phyloP scores from a whole-genome alignment of 169 alveolate species.

The Amoebophrya sp. region DNA sequence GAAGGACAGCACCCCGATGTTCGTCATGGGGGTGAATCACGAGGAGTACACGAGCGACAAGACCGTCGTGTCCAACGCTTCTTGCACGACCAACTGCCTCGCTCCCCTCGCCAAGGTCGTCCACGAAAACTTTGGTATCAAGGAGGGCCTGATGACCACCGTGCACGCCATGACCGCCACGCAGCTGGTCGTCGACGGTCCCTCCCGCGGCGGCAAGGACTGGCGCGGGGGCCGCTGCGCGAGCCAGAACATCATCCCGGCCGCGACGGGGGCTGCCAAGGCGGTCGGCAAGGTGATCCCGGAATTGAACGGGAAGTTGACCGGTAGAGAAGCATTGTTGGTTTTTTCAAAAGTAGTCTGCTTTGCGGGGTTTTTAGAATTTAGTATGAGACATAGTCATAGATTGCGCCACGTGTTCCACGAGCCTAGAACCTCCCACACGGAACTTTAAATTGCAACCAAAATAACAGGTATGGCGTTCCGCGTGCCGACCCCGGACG shows the following conservation, averaged over 20 bases:
- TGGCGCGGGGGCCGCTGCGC: slow-evolving; percentile 99
- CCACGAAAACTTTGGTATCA: slow-evolving; percentile 90
- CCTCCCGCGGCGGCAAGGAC: slow-evolving; percentile 99
- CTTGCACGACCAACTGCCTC: slow-evolving; percentile 94
- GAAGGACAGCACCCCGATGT: slow-evolving; percentile 94
- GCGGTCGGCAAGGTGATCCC: slow-evolving; percentile 99
- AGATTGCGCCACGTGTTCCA: too few relatives aligned
- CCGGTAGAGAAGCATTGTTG: slow-evolving; percentile 64
- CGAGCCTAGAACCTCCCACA: too few relatives aligned
- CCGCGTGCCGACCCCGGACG: slow-evolving; percentile 98
- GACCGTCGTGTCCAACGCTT: slow-evolving; percentile 90
- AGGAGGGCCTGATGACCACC: slow-evolving; percentile 99
- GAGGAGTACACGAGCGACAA: slow-evolving; percentile 72
- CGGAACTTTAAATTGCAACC: too few relatives aligned
- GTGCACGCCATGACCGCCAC: slow-evolving; percentile 98
- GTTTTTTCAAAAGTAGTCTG: not conserved
- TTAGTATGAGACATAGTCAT: too few relatives aligned
- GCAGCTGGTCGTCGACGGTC: slow-evolving; percentile 99
- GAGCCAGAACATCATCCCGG: slow-evolving; percentile 91
- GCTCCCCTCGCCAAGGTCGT: slow-evolving; percentile 96
- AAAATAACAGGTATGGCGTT: slow-evolving; percentile 96
- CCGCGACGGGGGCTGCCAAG: slow-evolving; percentile 99
- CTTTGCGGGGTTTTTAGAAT: too few relatives aligned
- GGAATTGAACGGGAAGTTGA: slow-evolving; percentile 93
- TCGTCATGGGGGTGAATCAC: slow-evolving; percentile 97